Evolutionary conservation across 78 protist genomes (phyloP).

Genomic region (Neovahlkampfia damariscottae): DNA sequence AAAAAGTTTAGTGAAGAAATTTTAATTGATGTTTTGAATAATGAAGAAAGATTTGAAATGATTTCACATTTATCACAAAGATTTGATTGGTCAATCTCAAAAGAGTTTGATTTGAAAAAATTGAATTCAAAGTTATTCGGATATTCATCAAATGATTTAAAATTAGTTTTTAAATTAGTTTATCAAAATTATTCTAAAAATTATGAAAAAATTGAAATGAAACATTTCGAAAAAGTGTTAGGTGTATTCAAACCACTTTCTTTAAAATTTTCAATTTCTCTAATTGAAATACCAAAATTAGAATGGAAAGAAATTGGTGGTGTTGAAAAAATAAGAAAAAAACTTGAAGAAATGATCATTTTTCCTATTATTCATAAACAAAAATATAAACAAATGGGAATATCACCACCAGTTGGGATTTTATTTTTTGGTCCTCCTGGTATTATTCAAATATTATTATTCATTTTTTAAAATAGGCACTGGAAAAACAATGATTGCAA

Average conservation of each 20-base stretch:
- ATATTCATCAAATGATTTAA: background rate
- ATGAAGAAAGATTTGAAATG: conserved; percentile 7
- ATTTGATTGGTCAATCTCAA: background rate
- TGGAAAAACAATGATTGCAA: conserved; percentile 79
- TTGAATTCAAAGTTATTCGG: background rate
- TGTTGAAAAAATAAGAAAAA: conserved; percentile 48
- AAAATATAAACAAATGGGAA: conserved; percentile 71
- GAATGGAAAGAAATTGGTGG: conserved; percentile 94
- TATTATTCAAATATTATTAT: no score
- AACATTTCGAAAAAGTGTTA: background rate
- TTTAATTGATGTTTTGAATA: background rate
- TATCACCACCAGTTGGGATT: conserved; percentile 79
- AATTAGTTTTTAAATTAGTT: background rate
- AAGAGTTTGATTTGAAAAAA: background rate
- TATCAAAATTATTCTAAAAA: background rate
- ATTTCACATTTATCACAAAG: background rate
- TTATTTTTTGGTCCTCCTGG: conserved; percentile 94
- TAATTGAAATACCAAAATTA: conserved; percentile 40
- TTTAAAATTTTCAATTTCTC: background rate
- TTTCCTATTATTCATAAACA: conserved; percentile 79
- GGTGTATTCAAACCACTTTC: conserved; percentile 1
- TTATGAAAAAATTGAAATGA: background rate
- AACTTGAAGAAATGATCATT: conserved; percentile 70
- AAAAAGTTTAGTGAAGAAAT: background rate
- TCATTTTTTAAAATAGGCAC: no score